Base-by-base conservation (phyloP, 2,329 filamentous ascomycete species). In the Dothiorella sarmentorum region DNA sequence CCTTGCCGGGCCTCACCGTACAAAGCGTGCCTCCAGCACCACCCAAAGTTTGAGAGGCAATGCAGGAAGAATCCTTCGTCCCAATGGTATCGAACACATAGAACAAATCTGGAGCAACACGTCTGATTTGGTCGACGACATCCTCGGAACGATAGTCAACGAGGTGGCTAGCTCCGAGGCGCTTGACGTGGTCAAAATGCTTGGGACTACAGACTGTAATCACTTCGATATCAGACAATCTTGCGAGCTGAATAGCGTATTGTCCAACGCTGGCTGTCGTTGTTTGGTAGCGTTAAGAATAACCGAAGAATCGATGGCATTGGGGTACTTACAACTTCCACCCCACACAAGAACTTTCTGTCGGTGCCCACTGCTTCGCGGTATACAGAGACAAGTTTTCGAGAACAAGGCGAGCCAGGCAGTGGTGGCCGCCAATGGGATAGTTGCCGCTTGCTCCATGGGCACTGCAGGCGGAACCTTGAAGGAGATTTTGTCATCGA, bases 61-160 rank as follows among this genome's bases (percentile, higher is more conserved):
- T 61, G 2, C 37, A 59, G 0, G 75, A 78, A 0, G 75, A 76
- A 0, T 63, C 65, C 4, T 63, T 42, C 43, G 69, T 69, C n/a
- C 77, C 77, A 49, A 79, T 76, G 0, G 72, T 76, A 56, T 79
- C 76, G 51, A 79, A 76, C 31, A 71, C 70, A 49, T 76, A 72
- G 9, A 64, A 58, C 3, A 78, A 63, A 1, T 64, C 61, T 1
- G 72, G 73, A 2, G 68, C 69, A 4, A 63, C 65, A 0, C 65
- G 58, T 13, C 63, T 65, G 61, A 79, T 75, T 17, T 69, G 68
- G 3, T 71, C 63, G 10, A 72, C 66, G 2, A 76, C 73, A 1
- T 72, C 43, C 1, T 63, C 57, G 51, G 76, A 70, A 9, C 67
- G 71, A 57, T 80, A 78, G 60, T 80, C 72, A 52, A 77, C 75